These are phyloP conservation scores for Pterocarpus macrocarpus DNA, from an alignment of 306 rosid species.

Conservation along the genomic window DNA sequence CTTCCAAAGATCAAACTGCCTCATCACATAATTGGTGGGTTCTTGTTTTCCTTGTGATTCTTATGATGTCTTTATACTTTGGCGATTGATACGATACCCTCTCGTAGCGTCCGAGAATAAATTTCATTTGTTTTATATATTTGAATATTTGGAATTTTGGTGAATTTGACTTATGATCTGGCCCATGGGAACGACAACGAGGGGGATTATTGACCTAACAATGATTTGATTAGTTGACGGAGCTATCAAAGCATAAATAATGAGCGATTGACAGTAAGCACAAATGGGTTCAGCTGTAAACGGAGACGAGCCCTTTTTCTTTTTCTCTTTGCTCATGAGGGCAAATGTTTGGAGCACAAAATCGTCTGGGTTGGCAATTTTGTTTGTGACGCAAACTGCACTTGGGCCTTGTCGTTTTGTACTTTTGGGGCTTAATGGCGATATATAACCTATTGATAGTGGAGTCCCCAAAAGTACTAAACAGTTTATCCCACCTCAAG, in stretches of 20 bases:
- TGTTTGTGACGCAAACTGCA: background rate
- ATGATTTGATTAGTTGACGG: background rate
- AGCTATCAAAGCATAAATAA: background rate
- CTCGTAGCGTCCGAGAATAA: background rate
- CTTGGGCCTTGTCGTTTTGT: background rate
- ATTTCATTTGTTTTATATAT: background rate
- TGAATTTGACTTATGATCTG: background rate
- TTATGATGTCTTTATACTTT: background rate
- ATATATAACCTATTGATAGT: background rate
- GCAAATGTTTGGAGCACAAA: background rate
- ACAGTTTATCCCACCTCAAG: constrained; percentile 12
- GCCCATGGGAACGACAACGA: background rate
- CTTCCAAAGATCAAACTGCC: background rate
- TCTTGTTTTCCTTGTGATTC: background rate
- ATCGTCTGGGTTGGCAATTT: background rate
- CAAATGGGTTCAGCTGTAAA: background rate
- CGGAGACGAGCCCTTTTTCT: background rate
- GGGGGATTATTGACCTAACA: background rate
- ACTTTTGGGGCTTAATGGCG: background rate
- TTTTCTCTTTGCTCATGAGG: background rate
- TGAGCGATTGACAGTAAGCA: background rate
- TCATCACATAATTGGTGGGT: background rate
- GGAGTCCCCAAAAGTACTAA: background rate
- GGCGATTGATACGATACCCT: background rate
- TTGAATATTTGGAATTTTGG: background rate